These are phyloP conservation scores for Tylopilus intermedius DNA, from an alignment of 768 basidiomycete species.

Conservation along the genomic window DNA sequence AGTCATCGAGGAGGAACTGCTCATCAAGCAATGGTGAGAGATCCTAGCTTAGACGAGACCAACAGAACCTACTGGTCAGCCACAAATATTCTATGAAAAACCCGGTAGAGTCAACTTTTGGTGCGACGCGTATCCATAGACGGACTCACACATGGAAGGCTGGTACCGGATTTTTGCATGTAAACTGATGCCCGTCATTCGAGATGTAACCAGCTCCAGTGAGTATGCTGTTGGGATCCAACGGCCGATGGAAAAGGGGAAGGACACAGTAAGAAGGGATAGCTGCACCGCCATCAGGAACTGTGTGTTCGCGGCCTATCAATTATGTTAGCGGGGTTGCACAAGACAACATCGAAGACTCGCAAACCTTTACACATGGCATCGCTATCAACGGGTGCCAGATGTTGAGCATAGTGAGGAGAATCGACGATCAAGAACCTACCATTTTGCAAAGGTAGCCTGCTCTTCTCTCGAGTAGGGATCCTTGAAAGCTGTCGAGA, in stretches of 20 bases:
- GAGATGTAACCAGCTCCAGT: slow-evolving; percentile 46
- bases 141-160: slow-evolving; percentile 55
- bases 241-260: slow-evolving; percentile 47
- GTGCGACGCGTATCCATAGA: slow-evolving; percentile 15
- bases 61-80: slow-evolving; percentile 39
- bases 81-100: slow-evolving; percentile 44
- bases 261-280: slow-evolving; percentile 52
- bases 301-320: slow-evolving; percentile 50
- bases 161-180: slow-evolving; percentile 51
- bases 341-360: slow-evolving; percentile 21
- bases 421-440: slow-evolving; percentile 7
- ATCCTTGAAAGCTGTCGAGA: slow-evolving; percentile 50
- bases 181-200: slow-evolving; percentile 51
- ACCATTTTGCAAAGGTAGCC: slow-evolving; percentile 51
- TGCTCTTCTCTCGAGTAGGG: slow-evolving; percentile 60
- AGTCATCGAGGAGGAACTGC: slow-evolving; percentile 51
- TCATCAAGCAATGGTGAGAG: neutral
- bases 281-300: slow-evolving; percentile 33
- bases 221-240: slow-evolving; percentile 21
- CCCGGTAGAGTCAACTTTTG: neutral
- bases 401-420: neutral
- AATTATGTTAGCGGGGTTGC: neutral
- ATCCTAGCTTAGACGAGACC: neutral
- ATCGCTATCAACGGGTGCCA: slow-evolving; percentile 32
- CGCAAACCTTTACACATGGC: slow-evolving; percentile 45